phyloP scores from a whole-genome alignment of 176 grass and related monocot species.

The Canna indica region DNA sequence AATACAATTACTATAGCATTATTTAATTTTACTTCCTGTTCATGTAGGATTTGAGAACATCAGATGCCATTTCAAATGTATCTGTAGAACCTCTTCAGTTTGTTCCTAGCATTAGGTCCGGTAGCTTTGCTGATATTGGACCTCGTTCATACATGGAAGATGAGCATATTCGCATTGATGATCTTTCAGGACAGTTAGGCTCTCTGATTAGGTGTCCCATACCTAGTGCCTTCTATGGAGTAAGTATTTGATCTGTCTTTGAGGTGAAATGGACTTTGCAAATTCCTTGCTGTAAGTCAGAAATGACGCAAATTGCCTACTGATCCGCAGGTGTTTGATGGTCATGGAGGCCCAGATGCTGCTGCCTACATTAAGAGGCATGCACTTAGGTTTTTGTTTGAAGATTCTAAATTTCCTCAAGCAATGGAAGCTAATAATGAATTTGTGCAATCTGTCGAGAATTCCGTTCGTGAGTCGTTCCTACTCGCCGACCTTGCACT shows the following conservation, averaged over 20 bases:
- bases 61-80: not conserved
- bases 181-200: conserved; percentile 11
- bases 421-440: conserved; percentile 9
- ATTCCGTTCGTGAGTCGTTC: conserved; percentile 2
- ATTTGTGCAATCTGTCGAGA: conserved; percentile 14
- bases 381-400: conserved; percentile 17
- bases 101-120: conserved; percentile 15
- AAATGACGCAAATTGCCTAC: conserved; percentile 1
- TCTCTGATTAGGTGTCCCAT: conserved; percentile 1
- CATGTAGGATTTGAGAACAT: conserved; percentile 2
- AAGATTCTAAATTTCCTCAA: conserved; percentile 8
- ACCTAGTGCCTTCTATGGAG: conserved; percentile 14
- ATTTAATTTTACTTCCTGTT: not conserved
- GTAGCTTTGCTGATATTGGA: conserved; percentile 14
- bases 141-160: conserved; percentile 9
- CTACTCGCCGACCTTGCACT: conserved; percentile 14
- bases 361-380: conserved; percentile 19
- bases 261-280: too few species aligned
- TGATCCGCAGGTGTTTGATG: conserved; percentile 9
- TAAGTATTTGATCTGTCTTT: not conserved
- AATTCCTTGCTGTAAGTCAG: not conserved
- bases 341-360: conserved; percentile 12
- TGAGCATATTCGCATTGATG: conserved; percentile 16
- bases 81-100: not conserved
- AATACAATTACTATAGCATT: not conserved